Evolutionary conservation across 768 basidiomycete species (phyloP), one percentile per base, ranked within the genome.

Genomic region (Leccinum rimulosum): DNA sequence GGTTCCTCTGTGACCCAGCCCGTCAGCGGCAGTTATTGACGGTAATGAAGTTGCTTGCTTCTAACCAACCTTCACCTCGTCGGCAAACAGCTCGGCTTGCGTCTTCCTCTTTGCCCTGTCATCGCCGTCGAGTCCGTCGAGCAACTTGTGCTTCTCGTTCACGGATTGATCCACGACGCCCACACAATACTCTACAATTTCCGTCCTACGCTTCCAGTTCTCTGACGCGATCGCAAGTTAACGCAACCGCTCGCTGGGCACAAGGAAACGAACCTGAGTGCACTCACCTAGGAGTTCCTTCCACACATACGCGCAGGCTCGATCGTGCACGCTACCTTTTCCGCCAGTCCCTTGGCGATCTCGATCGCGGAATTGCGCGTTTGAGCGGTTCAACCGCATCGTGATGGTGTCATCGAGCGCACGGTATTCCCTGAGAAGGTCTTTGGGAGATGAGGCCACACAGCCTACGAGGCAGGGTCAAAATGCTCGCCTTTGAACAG

Each of bases 361-460:
- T 61, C 81, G 79, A 75, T 93, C 92, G 54, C 89, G 82, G 72
- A 87, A 84, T 55, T 85, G 80, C 5, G 91, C 91, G 57, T 81
- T 83, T 40, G 89, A 87, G 52, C 91, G 84, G 70, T 94, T 93
- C 50, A 93, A 72, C 35, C 92, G 80, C 87, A 91, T 90, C 43
- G 80, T 83, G 63, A 94, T 87, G 7, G 84, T 77, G 67, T 94
- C 91, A 73, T 94, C 91, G 14, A 93, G 76, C 65, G 79, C 84
- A 67, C 91, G 81, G 72, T 93, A 93, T 73, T 93, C 91, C 68
- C 80, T 85, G 71, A 94, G 78, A 66, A 93, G 83, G 60, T 91
- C 92, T 94, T 70, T 52, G 51, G 59, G 62, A 63, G 45, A 48
- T 67, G 57, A 71, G 40, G 65, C 49, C 50, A 55, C 59, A 51